Percentiles rank a stretch among this genome's conserved stretches.
Evolutionary conservation across 768 basidiomycete species (phyloP).

Genomic region (Sutorius australiensis): DNA sequence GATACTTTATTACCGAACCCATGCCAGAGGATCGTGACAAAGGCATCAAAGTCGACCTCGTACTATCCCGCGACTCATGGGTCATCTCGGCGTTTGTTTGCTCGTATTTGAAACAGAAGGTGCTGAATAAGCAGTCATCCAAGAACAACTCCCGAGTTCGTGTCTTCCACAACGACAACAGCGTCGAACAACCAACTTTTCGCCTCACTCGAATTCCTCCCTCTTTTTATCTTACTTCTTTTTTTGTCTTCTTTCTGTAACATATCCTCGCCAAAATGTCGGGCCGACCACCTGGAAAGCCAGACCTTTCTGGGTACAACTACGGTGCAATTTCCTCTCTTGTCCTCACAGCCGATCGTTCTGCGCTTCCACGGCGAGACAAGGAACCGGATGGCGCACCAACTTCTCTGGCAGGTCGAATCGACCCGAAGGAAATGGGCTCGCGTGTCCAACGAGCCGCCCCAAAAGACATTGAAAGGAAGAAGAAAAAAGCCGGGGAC

Average conservation of each 20-base stretch:
- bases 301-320: conserved; percentile 89
- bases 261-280: conserved; percentile 32
- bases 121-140: conserved; percentile 12
- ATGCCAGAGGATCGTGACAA: too few relatives aligned
- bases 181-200: conserved; percentile 5
- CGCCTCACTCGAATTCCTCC: too few relatives aligned
- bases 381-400: conserved; percentile 97
- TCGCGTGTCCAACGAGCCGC: conserved; percentile 79
- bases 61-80: too few relatives aligned
- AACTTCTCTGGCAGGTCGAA: conserved; percentile 86
- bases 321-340: conserved; percentile 94
- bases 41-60: too few relatives aligned
- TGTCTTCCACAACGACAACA: conserved; percentile 8
- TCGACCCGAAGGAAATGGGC: conserved; percentile 90
- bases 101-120: conserved; percentile 17
- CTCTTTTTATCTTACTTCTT: neutral
- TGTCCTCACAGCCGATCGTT: conserved; percentile 88
- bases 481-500: conserved; percentile 80
- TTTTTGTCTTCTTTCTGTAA: conserved; percentile 1
- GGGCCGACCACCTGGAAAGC: conserved; percentile 47
- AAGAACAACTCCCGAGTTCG: neutral
- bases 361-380: conserved; percentile 77
- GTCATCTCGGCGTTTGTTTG: conserved; percentile 10
- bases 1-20: too few relatives aligned
- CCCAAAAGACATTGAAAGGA: conserved; percentile 88